Evolutionary conservation across 495 filamentous ascomycete genomes (phyloP).

Genomic region (Neurospora sublineolata): DNA sequence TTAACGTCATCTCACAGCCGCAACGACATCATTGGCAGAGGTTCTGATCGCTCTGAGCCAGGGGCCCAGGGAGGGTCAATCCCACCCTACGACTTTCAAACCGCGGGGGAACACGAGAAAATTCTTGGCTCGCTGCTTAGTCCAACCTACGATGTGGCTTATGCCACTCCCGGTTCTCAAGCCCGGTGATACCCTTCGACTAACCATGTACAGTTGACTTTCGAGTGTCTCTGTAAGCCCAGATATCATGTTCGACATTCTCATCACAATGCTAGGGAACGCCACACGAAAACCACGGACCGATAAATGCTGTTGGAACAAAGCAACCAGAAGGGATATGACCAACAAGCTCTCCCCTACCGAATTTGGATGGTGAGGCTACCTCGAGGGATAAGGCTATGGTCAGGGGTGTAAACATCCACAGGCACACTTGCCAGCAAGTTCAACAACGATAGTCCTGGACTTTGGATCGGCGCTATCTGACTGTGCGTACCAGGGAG

Average conservation of each 20-base stretch:
- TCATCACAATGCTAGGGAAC: not conserved
- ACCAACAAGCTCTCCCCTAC: not conserved
- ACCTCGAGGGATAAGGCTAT: not conserved
- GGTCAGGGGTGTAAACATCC: not conserved
- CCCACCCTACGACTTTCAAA: not conserved
- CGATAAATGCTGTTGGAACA: not conserved
- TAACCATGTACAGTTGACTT: not conserved
- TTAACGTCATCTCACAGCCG: conserved; percentile 5
- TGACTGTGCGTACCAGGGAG: not conserved
- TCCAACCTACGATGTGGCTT: not conserved
- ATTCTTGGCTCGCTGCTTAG: not conserved
- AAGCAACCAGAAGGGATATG: not conserved
- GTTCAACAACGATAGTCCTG: not conserved
- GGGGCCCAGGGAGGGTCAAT: not conserved
- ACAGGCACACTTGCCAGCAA: not conserved
- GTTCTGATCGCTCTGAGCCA: not conserved
- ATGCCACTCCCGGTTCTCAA: not conserved
- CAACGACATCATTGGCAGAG: conserved; percentile 20
- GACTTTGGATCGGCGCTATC: not conserved
- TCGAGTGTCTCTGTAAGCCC: not conserved
- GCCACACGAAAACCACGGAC: not conserved
- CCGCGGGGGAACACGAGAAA: not conserved
- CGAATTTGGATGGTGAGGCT: not conserved
- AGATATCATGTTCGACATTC: not conserved
- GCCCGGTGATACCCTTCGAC: not conserved